A percentile compares a stretch with the other conserved stretches of the same genome.
These are phyloP conservation scores for Colletotrichum caudatum DNA, from an alignment of 2,329 filamentous ascomycete species.

Conservation along the genomic window DNA sequence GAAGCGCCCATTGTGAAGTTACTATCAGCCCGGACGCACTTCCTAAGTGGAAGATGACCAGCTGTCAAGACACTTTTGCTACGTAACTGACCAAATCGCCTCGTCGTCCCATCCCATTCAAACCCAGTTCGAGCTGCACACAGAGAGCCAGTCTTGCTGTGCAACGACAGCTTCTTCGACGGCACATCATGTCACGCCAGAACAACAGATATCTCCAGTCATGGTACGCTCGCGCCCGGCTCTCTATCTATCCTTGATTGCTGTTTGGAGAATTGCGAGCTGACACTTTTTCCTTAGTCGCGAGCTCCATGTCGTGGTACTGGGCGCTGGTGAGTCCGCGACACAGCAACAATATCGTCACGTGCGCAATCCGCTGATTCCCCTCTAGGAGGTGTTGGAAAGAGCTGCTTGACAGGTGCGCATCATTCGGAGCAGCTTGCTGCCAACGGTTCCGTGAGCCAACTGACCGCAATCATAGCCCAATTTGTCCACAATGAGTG, in stretches of 20 bases:
- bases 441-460: slow-evolving; percentile 1
- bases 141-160: slow-evolving; percentile 1
- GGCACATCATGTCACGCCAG: slow-evolving; percentile 39
- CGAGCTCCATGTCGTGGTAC: slow-evolving; percentile 85
- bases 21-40: slow-evolving; percentile 18
- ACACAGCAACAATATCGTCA: slow-evolving; percentile 28
- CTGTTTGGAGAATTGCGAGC: neutral
- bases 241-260: neutral
- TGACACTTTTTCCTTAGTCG: slow-evolving; percentile 60
- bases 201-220: slow-evolving; percentile 42
- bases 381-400: slow-evolving; percentile 78
- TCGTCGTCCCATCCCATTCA: neutral
- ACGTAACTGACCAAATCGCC: neutral
- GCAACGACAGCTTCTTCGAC: neutral
- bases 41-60: slow-evolving; percentile 28
- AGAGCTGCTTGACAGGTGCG: slow-evolving; percentile 90
- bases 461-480: slow-evolving; percentile 62
- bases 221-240: slow-evolving; percentile 34
- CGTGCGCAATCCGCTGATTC: slow-evolving; percentile 42
- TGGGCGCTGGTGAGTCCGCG: slow-evolving; percentile 76
- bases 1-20: slow-evolving; percentile 30
- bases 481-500: slow-evolving; percentile 95
- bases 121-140: neutral
- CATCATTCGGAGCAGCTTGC: neutral
- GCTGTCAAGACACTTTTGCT: slow-evolving; percentile 22